Evolutionary conservation across 192 early-diverging fungal genomes (phyloP).

Genomic region (Coemansia sp.): DNA sequence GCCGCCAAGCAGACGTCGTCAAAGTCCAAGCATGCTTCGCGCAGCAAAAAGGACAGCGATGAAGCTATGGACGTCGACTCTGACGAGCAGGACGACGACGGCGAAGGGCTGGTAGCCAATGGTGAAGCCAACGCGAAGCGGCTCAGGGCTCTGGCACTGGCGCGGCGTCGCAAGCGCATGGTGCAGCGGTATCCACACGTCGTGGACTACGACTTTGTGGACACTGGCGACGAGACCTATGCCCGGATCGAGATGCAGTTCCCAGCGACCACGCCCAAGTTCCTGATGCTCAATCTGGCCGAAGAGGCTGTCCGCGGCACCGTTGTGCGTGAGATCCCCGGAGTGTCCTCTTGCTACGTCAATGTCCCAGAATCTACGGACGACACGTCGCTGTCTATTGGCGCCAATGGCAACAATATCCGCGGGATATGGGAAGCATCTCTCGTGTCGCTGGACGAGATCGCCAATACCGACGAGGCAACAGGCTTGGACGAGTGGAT

Average conservation of each 20-base stretch:
- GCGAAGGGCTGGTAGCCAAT: constrained; percentile 37
- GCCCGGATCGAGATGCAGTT: constrained; percentile 73
- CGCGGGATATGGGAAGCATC: constrained; percentile 81
- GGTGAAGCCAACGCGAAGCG: constrained; percentile 49
- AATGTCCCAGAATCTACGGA: constrained; percentile 74
- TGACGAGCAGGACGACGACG: constrained; percentile 41
- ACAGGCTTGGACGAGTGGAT: constrained; percentile 59
- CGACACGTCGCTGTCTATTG: constrained; percentile 72
- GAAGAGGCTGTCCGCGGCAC: constrained; percentile 70
- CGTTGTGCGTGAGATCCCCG: constrained; percentile 82
- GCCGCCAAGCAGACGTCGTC: constrained; percentile 10
- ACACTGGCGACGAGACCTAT: constrained; percentile 25
- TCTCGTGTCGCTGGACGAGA: constrained; percentile 40
- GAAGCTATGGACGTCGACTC: constrained; percentile 15
- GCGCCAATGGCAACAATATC: constrained; percentile 90
- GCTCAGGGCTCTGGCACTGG: constrained; percentile 16
- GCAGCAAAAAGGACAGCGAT: constrained; percentile 11
- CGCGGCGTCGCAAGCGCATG: constrained; percentile 55
- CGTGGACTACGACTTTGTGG: constrained; percentile 53
- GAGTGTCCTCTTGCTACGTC: constrained; percentile 76
- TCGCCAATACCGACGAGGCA: constrained; percentile 16
- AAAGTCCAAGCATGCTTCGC: background rate
- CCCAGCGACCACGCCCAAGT: constrained; percentile 83
- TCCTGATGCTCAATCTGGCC: constrained; percentile 89
- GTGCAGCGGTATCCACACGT: constrained; percentile 60